Evolutionary conservation across 2,329 filamentous ascomycete genomes (phyloP).

Genomic region (Paracamarosporium sp.): DNA sequence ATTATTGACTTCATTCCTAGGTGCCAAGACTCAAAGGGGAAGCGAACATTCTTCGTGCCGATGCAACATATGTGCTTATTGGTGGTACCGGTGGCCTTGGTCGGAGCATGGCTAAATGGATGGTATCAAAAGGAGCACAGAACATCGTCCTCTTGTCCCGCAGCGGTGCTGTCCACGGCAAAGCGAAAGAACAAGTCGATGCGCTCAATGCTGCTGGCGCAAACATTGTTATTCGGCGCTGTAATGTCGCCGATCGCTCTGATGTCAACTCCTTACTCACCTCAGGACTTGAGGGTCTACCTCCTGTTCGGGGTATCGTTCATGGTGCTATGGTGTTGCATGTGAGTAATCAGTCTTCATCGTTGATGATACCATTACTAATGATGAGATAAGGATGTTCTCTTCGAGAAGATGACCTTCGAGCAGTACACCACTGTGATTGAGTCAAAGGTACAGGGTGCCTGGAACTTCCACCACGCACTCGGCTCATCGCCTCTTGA

Average conservation of each 20-base stretch:
- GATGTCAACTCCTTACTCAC: constrained; percentile 16
- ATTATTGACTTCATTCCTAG: constrained; percentile 8
- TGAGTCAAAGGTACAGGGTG: constrained; percentile 26
- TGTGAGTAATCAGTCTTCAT: constrained; percentile 13
- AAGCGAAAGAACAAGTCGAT: constrained; percentile 21
- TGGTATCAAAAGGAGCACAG: constrained; percentile 31
- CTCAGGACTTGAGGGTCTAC: constrained; percentile 18
- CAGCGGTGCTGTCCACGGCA: constrained; percentile 17
- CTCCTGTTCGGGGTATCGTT: constrained; percentile 33
- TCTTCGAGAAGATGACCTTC: constrained; percentile 28
- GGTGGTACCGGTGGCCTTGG: constrained; percentile 38
- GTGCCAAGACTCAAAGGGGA: constrained; percentile 14
- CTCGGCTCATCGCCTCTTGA: constrained; percentile 32
- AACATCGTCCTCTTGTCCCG: constrained; percentile 31
- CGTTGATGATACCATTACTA: background rate
- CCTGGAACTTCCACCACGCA: constrained; percentile 27
- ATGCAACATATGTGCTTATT: constrained; percentile 35
- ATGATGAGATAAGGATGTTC: constrained; percentile 17
- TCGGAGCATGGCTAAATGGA: constrained; percentile 31
- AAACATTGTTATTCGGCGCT: constrained; percentile 22
- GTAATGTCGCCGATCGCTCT: constrained; percentile 20
- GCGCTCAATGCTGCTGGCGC: constrained; percentile 18
- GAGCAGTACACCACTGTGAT: constrained; percentile 24
- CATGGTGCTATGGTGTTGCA: constrained; percentile 37
- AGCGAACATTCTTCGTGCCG: background rate